Base-by-base conservation (phyloP, 331 rosid species). In the Rosa hybrid region DNA sequence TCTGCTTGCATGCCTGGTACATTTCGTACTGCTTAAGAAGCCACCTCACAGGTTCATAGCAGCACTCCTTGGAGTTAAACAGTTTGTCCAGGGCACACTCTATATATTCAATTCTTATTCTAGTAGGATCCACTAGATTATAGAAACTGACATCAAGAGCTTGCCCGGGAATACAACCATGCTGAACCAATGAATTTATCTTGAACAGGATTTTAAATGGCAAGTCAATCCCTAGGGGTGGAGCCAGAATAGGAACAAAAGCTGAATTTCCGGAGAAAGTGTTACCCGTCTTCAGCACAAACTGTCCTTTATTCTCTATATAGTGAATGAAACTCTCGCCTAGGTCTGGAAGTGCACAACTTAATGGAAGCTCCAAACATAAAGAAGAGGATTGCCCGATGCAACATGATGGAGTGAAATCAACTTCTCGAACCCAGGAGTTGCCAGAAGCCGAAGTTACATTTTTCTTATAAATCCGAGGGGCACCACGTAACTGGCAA, bases 361-460 rank as follows among this genome's bases (percentile, higher is more conserved):
- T 7, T 2, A n/a, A 41, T 20, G 81, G 70, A 72, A 83, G 44
- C 34, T 86, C 72, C 64, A 86, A 74, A 27, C 86, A 86, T 9
- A 83, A 0, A 41, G 83, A 56, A 59, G 84, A 86, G 4, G 89
- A 86, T 65, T 83, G 81, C n/a, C 84, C 89, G 18, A 86, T 83
- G 70, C 49, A 72, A 45, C 54, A 49, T 25, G 78, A 77, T n/a
- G 85, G 85, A 60, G 89, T 86, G 78, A 86, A 86, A 80, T 86
- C 89, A 4, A 79, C 54, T 48, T 79, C 82, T 11, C 89, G 77
- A 7, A 79, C 53, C 89, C 89, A 80, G n/a, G 12, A 11, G 6
- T 17, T 44, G 44, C 74, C 27, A 75, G 56, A 59, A 50, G 20
- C 63, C 34, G 12, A 27, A 45, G 80, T 57, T 8, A 41, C 50